These are phyloP conservation scores for Tuber umbilicatum DNA, from an alignment of 495 filamentous ascomycete species.

Conservation along the genomic window DNA sequence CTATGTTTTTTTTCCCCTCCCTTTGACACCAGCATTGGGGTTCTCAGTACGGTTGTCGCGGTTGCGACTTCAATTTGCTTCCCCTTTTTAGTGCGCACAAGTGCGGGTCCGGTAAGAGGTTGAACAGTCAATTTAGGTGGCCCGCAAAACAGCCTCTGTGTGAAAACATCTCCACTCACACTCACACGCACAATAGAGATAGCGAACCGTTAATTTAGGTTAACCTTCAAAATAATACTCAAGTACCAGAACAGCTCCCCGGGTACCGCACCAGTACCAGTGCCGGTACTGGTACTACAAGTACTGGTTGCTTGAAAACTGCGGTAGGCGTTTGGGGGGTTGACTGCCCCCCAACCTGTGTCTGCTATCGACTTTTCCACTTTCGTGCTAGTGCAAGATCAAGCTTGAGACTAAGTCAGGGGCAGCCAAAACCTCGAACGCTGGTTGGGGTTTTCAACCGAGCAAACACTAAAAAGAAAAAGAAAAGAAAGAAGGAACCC, in stretches of 20 bases:
- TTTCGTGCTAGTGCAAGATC: not conserved
- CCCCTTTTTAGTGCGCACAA: not conserved
- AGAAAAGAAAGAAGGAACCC: not conserved
- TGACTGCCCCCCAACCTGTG: not conserved
- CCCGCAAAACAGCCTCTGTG: too few relatives aligned
- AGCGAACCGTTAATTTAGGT: too few relatives aligned
- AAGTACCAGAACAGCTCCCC: too few relatives aligned
- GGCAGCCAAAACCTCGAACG: not conserved
- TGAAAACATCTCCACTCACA: too few relatives aligned
- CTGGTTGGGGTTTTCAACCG: not conserved
- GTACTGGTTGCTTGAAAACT: too few relatives aligned
- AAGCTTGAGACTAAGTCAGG: not conserved
- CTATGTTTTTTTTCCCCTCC: not conserved
- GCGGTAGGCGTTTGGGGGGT: too few relatives aligned
- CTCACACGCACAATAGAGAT: too few relatives aligned
- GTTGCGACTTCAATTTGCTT: not conserved
- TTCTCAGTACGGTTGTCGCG: not conserved
- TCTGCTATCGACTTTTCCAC: not conserved
- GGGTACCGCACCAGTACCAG: too few relatives aligned
- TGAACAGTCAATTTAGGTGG: too few relatives aligned
- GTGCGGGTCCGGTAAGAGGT: too few relatives aligned
- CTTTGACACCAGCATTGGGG: not conserved
- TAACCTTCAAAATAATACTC: too few relatives aligned
- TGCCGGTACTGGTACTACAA: too few relatives aligned
- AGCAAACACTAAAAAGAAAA: not conserved